Evolutionary conservation across 805 yeast species (phyloP).

Genomic region (Ogataea philodendri): DNA sequence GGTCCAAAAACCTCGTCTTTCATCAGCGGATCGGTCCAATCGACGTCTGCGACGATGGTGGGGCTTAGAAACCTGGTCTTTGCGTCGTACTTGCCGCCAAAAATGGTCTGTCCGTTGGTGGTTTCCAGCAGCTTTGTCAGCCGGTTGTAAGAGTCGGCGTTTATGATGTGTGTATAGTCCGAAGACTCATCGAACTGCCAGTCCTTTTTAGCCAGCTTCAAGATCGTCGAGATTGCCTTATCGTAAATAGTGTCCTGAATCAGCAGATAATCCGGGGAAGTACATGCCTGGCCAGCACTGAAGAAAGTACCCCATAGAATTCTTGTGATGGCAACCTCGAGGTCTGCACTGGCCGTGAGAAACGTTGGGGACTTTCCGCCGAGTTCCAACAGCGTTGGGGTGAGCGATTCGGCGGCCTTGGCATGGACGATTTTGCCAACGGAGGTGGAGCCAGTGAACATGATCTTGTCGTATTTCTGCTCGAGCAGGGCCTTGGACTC

Average conservation of each 20-base stretch:
- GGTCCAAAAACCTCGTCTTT: constrained; percentile 82
- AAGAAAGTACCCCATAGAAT: constrained; percentile 73
- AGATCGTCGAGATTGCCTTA: constrained; percentile 45
- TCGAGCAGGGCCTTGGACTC: constrained; percentile 56
- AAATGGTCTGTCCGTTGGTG: constrained; percentile 53
- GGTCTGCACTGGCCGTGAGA: constrained; percentile 50
- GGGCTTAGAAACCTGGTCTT: constrained; percentile 60
- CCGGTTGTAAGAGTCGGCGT: constrained; percentile 50
- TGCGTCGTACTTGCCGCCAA: constrained; percentile 41
- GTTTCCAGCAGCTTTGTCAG: constrained; percentile 40
- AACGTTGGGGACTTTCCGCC: constrained; percentile 93
- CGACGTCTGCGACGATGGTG: constrained; percentile 63
- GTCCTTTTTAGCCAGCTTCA: constrained; percentile 41
- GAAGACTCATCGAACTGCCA: constrained; percentile 41
- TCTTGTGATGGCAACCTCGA: constrained; percentile 44
- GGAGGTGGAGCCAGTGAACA: constrained; percentile 76
- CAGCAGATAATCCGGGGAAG: constrained; percentile 79
- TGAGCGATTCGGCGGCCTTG: constrained; percentile 81
- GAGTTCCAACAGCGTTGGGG: constrained; percentile 78
- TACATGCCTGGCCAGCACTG: constrained; percentile 90
- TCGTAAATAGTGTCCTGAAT: constrained; percentile 60
- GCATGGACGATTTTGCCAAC: constrained; percentile 77
- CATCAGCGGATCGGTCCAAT: constrained; percentile 71
- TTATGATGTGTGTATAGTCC: constrained; percentile 61
- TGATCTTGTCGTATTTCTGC: constrained; percentile 73